These are phyloP conservation scores for Hypoxylon intermedium DNA, from an alignment of 495 filamentous ascomycete genomes.

Conservation along the genomic window DNA sequence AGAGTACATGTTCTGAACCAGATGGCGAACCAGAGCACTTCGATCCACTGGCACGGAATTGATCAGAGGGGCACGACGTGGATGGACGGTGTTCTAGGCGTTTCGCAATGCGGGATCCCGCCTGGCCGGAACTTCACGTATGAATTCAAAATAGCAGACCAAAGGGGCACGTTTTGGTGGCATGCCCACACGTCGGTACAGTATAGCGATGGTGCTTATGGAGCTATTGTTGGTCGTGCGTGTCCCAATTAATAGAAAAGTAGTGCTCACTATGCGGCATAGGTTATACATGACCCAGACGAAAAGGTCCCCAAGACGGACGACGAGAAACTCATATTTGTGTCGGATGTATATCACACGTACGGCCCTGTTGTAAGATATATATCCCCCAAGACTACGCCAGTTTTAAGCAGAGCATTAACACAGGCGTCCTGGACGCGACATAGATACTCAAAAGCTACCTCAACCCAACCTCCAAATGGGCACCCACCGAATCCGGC, in stretches of 20 bases:
- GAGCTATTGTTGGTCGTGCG: slow-evolving; percentile 33
- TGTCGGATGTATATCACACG: slow-evolving; percentile 43
- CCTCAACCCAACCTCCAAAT: slow-evolving; percentile 39
- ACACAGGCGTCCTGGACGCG: background rate
- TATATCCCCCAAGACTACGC: background rate
- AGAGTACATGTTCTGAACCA: slow-evolving; percentile 37
- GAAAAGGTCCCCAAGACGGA: slow-evolving; percentile 39
- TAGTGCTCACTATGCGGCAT: background rate
- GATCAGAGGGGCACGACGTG: slow-evolving; percentile 36
- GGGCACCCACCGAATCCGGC: slow-evolving; percentile 41
- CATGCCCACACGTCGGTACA: slow-evolving; percentile 38
- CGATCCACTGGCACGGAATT: slow-evolving; percentile 48
- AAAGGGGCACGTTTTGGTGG: slow-evolving; percentile 45
- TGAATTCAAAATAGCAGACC: slow-evolving; percentile 36
- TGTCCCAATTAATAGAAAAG: background rate
- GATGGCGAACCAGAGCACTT: slow-evolving; percentile 38
- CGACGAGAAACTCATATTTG: slow-evolving; percentile 40
- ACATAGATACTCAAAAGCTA: slow-evolving; percentile 39
- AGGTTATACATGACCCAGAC: slow-evolving; percentile 40
- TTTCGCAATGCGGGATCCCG: slow-evolving; percentile 45
- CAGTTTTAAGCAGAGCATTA: background rate
- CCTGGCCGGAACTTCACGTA: slow-evolving; percentile 42
- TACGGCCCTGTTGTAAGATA: slow-evolving; percentile 35
- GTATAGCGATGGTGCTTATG: slow-evolving; percentile 40
- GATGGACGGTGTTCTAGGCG: slow-evolving; percentile 43